Conservation (phyloP, 2,329 filamentous ascomycete species). For the Aspergillus ochraceoroseus region DNA sequence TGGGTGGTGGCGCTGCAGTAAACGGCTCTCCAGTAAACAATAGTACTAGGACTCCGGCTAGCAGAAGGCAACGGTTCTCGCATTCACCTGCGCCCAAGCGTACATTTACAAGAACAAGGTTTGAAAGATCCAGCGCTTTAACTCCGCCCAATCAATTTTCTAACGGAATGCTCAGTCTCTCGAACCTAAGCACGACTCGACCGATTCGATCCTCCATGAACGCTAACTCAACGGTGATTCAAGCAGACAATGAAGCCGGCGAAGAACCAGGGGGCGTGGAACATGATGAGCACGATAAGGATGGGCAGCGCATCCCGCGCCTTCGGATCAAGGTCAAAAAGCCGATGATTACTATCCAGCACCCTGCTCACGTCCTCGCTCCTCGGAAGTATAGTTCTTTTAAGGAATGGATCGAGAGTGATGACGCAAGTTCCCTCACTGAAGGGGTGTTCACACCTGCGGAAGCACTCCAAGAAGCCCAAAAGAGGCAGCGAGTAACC, state of each 20-base stretch:
- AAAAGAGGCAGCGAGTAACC: constrained; percentile 63
- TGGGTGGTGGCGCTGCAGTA: constrained; percentile 27
- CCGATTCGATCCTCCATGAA: constrained; percentile 27
- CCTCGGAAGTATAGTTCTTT: constrained; percentile 49
- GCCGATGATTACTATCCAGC: constrained; percentile 48
- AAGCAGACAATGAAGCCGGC: constrained; percentile 15
- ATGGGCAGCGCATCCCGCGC: constrained; percentile 30
- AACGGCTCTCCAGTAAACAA: constrained; percentile 33
- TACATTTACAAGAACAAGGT: constrained; percentile 27
- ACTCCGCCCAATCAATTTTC: constrained; percentile 18
- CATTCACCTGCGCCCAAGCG: constrained; percentile 29
- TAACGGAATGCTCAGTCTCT: constrained; percentile 20
- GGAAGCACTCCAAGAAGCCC: constrained; percentile 63
- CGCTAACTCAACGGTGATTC: constrained; percentile 14
- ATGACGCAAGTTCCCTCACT: constrained; percentile 45
- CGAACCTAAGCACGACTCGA: constrained; percentile 18
- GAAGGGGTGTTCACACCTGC: constrained; percentile 52
- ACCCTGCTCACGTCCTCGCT: constrained; percentile 49
- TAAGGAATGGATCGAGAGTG: constrained; percentile 60
- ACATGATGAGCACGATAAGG: constrained; percentile 21
- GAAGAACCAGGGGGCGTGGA: constrained; percentile 6
- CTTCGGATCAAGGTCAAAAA: constrained; percentile 50
- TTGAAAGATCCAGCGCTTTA: constrained; percentile 28
- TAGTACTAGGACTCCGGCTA: constrained; percentile 22
- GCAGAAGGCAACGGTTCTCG: constrained; percentile 23